These are phyloP conservation scores for Ustilago vetiveriae DNA, from an alignment of 1,284 basidiomycete genomes.

Conservation along the genomic window DNA sequence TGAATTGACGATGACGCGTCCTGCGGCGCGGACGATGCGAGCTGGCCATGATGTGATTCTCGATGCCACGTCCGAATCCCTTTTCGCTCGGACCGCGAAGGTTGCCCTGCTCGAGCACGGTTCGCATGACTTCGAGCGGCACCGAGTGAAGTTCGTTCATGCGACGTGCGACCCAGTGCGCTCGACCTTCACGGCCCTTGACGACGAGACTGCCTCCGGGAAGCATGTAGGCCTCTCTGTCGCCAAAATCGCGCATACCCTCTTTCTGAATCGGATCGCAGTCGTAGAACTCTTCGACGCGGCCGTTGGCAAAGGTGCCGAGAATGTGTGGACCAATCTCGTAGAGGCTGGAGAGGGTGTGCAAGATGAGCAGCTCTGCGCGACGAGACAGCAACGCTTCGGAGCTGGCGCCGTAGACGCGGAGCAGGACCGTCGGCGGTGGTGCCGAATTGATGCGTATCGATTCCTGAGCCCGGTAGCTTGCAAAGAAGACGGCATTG, in stretches of 20 bases:
- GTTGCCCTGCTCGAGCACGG: conserved; percentile 65
- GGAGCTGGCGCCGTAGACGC: conserved; percentile 62
- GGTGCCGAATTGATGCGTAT: not conserved
- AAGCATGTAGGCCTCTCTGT: conserved; percentile 44
- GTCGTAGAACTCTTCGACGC: conserved; percentile 65
- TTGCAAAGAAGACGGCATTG: conserved; percentile 66
- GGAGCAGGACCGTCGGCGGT: conserved; percentile 61
- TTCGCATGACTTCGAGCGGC: conserved; percentile 63
- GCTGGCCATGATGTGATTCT: conserved; percentile 64
- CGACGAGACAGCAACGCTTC: conserved; percentile 61
- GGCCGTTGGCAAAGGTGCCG: conserved; percentile 65
- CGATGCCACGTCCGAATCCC: conserved; percentile 64
- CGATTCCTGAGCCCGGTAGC: conserved; percentile 33
- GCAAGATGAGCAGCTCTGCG: conserved; percentile 64
- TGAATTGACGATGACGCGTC: conserved; percentile 26
- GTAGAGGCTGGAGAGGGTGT: conserved; percentile 64
- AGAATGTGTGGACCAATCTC: conserved; percentile 66
- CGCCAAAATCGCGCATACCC: conserved; percentile 60
- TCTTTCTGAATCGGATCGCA: conserved; percentile 61
- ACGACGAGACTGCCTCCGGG: conserved; percentile 44
- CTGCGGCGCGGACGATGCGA: conserved; percentile 56
- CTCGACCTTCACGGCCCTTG: conserved; percentile 54
- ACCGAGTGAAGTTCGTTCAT: conserved; percentile 67
- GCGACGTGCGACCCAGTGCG: conserved; percentile 64
- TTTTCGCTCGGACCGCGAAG: conserved; percentile 51